Evolutionary conservation across 352 stramenopile genomes (phyloP), one percentile per base, ranked within the genome.

Genomic region (Pythium pyrilobum): DNA sequence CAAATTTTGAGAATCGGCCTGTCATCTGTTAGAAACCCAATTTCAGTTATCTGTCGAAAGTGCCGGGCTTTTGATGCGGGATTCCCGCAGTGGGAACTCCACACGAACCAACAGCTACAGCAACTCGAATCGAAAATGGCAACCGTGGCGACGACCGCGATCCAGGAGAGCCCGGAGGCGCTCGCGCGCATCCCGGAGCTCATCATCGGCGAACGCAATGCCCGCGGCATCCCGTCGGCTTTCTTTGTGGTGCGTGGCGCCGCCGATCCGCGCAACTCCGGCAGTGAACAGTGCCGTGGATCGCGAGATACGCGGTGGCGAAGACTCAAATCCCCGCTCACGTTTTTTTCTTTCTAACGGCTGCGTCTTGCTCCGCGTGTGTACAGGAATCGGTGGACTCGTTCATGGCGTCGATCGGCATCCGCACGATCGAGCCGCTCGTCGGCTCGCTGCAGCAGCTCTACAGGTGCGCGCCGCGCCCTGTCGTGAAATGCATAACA

Each of bases 371-470:
- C 11, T 3, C 16, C 2, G 6, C 9, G 8, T 48, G 10, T n/a
- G 20, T 16, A 39, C 16, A 90, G 81, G 81, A 92, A 34, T 64
- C 64, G 10, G 81, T 92, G 18, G 81, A 94, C 37, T 39, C 66
- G n/a, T 90, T 89, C 60, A 80, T 89, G 72, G 52, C 46, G 27
- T 66, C 66, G 8, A 64, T 78, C 16, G 80, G 79, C 5, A 69
- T 89, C 8, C 60, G 65, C 25, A 64, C 62, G 20, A 89, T 92
- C 52, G 81, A 92, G 49, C 81, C 80, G 33, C 74, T 94, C 7
- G 78, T 94, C 1, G 81, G 79, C 5, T 74, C 81, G 34, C 65
- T 94, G 53, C 81, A 94, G 65, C 81, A 94, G 52, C 80, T 94
- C 57, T 94, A 92, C 66, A 77, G 70, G 70, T 79, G n/a, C 16